Conservation (phyloP, 345 rosid genomes). For the Eucalyptus viminalis region DNA sequence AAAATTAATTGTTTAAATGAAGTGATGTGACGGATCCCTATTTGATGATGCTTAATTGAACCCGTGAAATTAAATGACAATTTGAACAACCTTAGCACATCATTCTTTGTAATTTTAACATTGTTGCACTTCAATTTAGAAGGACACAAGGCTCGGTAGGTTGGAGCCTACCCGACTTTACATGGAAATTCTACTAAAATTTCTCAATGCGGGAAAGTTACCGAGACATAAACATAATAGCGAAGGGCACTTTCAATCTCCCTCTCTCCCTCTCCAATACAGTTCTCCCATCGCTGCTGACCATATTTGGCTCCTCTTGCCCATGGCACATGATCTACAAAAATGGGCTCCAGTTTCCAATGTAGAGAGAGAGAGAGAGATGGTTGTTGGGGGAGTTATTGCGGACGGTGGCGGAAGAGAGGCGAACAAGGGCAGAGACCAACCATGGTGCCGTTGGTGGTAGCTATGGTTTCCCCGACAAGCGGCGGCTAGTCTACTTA, state of each 20-base stretch:
- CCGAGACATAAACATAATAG: too few relatives aligned
- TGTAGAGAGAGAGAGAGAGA: neutral
- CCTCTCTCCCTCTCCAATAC: neutral
- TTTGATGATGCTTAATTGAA: too few relatives aligned
- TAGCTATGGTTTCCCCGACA: neutral
- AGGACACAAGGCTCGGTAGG: neutral
- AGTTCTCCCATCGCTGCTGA: neutral
- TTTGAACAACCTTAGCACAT: neutral
- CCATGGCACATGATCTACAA: neutral
- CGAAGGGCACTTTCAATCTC: too few relatives aligned
- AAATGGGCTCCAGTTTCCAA: neutral
- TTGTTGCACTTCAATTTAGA: neutral
- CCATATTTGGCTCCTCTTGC: neutral
- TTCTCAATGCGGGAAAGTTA: too few relatives aligned
- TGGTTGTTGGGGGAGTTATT: neutral
- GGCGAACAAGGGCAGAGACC: neutral
- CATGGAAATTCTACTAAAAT: too few relatives aligned
- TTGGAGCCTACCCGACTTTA: neutral
- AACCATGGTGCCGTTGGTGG: neutral
- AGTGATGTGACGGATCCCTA: too few relatives aligned
- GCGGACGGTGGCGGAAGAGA: neutral
- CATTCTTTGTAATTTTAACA: neutral
- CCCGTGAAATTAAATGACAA: neutral
- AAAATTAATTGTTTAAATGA: neutral
- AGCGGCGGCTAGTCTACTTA: neutral